Percentiles rank a stretch among this genome's conserved stretches.
These are phyloP conservation scores for Diplosphaera chodatii DNA, from an alignment of 139 green algal genomes.

Conservation along the genomic window DNA sequence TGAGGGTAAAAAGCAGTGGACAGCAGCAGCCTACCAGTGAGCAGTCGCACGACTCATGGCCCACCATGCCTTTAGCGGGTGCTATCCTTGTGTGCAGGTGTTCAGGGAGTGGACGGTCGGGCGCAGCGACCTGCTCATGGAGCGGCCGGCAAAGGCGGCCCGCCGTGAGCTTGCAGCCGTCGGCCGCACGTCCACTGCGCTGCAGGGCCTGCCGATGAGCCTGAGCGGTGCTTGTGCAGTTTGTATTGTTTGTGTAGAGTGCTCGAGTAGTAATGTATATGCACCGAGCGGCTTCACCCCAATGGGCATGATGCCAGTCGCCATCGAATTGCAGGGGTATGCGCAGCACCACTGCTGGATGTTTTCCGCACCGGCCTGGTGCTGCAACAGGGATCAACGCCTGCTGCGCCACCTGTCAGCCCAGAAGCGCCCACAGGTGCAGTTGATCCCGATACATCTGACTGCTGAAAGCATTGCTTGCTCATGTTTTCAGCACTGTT, in stretches of 20 bases:
- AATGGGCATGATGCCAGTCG: too few species aligned
- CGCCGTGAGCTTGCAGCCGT: too few species aligned
- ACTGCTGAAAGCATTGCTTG: too few species aligned
- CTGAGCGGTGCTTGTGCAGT: background rate
- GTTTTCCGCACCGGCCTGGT: background rate
- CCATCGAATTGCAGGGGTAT: background rate
- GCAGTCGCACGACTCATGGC: too few species aligned
- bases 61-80: too few species aligned
- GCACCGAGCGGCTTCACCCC: too few species aligned
- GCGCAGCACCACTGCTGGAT: background rate
- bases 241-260: background rate
- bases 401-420: background rate
- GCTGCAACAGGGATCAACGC: background rate
- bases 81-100: background rate
- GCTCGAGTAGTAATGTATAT: background rate
- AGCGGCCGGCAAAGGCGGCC: background rate
- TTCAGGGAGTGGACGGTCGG: background rate
- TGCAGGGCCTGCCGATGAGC: background rate
- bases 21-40: too few species aligned
- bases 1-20: too few species aligned
- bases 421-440: background rate
- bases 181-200: too few species aligned
- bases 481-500: too few species aligned
- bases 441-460: too few species aligned
- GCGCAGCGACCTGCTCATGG: background rate